phyloP scores from a whole-genome alignment of 495 filamentous ascomycete genomes.

The Penicillium alfredii region DNA sequence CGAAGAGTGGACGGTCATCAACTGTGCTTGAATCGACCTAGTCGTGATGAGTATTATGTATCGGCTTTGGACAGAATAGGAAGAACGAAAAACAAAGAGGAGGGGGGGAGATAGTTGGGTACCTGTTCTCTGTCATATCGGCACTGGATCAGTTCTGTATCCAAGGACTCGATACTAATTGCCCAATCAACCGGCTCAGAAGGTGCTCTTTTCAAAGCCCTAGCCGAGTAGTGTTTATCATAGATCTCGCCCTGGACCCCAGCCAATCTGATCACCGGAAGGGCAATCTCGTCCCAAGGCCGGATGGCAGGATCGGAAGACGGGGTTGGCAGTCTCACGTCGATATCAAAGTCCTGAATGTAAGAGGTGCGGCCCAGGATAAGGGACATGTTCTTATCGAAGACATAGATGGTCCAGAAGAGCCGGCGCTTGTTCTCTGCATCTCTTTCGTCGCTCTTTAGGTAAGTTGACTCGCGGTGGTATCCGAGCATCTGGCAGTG shows the following conservation, averaged over 20 bases:
- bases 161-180: constrained; percentile 4
- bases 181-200: constrained; percentile 7
- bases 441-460: background rate
- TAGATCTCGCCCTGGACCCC: constrained; percentile 15
- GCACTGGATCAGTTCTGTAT: constrained; percentile 8
- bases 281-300: constrained; percentile 17
- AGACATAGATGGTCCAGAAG: constrained; percentile 18
- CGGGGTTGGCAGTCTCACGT: constrained; percentile 5
- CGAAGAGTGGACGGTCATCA: constrained; percentile 3
- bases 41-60: background rate
- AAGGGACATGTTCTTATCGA: constrained; percentile 18
- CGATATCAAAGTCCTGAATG: constrained; percentile 21
- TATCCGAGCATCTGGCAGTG: constrained; percentile 18
- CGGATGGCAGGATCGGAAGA: constrained; percentile 8
- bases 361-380: constrained; percentile 15
- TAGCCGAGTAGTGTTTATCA: constrained; percentile 14
- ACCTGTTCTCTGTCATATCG: constrained; percentile 5
- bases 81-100: no score
- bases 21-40: constrained; percentile 9
- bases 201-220: constrained; percentile 4
- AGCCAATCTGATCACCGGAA: constrained; percentile 7
- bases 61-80: no score
- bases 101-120: no score
- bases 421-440: constrained; percentile 8
- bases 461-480: constrained; percentile 14